Percentiles rank a stretch among this genome's conserved stretches.
phyloP scores from a whole-genome alignment of 2,329 filamentous ascomycete genomes.

The Talaromyces albobiverticillius region DNA sequence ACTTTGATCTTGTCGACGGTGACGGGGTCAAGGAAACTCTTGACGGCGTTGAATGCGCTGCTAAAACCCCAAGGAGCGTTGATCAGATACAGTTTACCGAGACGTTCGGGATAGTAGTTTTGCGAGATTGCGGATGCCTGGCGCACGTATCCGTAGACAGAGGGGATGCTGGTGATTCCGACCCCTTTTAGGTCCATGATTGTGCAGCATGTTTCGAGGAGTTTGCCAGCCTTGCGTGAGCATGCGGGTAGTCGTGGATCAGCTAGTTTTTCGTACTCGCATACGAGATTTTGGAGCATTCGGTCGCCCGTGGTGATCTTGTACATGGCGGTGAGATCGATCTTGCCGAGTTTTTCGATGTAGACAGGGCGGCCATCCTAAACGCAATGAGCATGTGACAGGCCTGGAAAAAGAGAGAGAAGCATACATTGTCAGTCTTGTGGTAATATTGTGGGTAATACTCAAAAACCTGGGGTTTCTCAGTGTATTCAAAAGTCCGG shows the following conservation, averaged over 20 bases:
- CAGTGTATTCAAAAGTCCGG: conserved; percentile 78
- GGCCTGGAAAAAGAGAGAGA: background rate
- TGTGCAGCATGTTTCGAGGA: conserved; percentile 96
- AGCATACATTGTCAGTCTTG: conserved; percentile 61
- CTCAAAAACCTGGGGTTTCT: conserved; percentile 78
- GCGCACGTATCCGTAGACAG: conserved; percentile 84
- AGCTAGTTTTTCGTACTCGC: conserved; percentile 94
- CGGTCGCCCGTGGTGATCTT: conserved; percentile 89
- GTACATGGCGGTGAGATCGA: conserved; percentile 84
- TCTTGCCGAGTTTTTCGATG: conserved; percentile 92
- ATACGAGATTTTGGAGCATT: conserved; percentile 94
- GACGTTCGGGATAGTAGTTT: conserved; percentile 98
- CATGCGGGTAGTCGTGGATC: conserved; percentile 93
- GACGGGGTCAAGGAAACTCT: conserved; percentile 93
- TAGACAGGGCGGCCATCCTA: conserved; percentile 96
- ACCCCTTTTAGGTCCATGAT: conserved; percentile 98
- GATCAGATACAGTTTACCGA: conserved; percentile 95
- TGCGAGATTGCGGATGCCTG: conserved; percentile 86
- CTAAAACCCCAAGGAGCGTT: conserved; percentile 97
- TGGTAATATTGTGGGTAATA: conserved; percentile 99
- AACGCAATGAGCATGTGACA: background rate
- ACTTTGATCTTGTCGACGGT: conserved; percentile 96
- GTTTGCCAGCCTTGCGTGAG: conserved; percentile 82
- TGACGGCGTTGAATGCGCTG: conserved; percentile 78
- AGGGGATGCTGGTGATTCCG: conserved; percentile 72